Evolutionary conservation across 495 filamentous ascomycete genomes (phyloP), one percentile per base, ranked within the genome.

Genomic region (Neurospora tetraspora): DNA sequence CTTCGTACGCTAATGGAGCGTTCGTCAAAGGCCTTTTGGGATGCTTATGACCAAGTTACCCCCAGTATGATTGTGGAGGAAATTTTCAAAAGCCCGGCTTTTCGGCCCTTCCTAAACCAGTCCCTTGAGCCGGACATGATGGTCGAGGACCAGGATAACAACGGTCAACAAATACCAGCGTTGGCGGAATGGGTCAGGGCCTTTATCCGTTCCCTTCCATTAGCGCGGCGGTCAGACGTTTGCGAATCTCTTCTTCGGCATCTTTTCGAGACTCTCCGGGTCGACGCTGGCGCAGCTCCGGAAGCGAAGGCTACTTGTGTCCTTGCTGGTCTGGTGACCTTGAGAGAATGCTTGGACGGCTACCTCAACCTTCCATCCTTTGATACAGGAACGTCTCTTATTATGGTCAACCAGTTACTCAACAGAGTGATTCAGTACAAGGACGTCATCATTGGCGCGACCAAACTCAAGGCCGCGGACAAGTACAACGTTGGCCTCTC

Each of bases 1-100:
- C 88, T 96, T 69, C 85, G 86, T 38, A 84, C 80, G 11, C 84
- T 97, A 16, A 81, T 98, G 59, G 87, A 89, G 71, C 91, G 91
- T 72, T 91, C 92, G 0, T 87, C 92, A 0, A 86, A 85, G 59
- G 91, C 91, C 71, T 96, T 97, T 76, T 97, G 94, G 94, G 90
- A 91, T 74, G 92, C 93, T 1, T 91, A 93, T 83, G 91, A 91
- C 39, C 86, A 91, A 18, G 91, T 94, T 65, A 91, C 91, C 2
- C 90, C 93, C 8, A 88, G 89, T 39, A 85, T 88, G 37, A 85
- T 97, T 47, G 88, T 92, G 68, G 92, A 96, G 74, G 88, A 91
- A 70, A 88, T 96, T 68, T 91, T 95, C 78, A 87, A 87, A 70
- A 93, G 90, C 74, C 87, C 89, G 20, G 88, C 89, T 40, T 91